These are phyloP conservation scores for Solanum dulcamara DNA, from an alignment of 257 asterid species.

Conservation along the genomic window DNA sequence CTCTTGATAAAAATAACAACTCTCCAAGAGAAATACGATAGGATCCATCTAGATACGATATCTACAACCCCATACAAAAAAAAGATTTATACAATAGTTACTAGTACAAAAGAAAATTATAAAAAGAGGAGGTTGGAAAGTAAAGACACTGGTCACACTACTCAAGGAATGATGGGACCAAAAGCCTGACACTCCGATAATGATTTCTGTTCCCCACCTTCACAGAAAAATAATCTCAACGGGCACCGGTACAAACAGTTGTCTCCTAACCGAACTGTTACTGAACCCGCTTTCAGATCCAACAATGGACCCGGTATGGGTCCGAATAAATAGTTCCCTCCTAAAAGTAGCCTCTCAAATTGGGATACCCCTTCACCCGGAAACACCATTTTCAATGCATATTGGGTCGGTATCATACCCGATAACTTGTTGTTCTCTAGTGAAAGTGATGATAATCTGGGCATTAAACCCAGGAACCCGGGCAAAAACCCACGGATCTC, in stretches of 20 bases:
- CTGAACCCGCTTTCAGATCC: slow-evolving; percentile 64
- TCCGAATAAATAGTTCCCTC: slow-evolving; percentile 74
- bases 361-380: slow-evolving; percentile 40
- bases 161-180: slow-evolving; percentile 54
- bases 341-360: slow-evolving; percentile 59
- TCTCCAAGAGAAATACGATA: background rate
- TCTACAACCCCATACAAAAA: background rate
- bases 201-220: slow-evolving; percentile 79
- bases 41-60: background rate
- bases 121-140: background rate
- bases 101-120: background rate
- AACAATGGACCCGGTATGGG: slow-evolving; percentile 66
- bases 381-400: slow-evolving; percentile 26
- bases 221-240: slow-evolving; percentile 53
- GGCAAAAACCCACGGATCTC: slow-evolving; percentile 59
- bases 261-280: slow-evolving; percentile 53
- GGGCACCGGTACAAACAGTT: slow-evolving; percentile 88
- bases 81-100: background rate
- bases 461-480: slow-evolving; percentile 66
- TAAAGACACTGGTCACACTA: slow-evolving; percentile 4
- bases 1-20: background rate
- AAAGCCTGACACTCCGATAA: slow-evolving; percentile 52
- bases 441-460: slow-evolving; percentile 49
- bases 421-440: slow-evolving; percentile 56
- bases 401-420: slow-evolving; percentile 57